Base-by-base conservation (phyloP, 352 stramenopile species). In the Pythium plurisporium region DNA sequence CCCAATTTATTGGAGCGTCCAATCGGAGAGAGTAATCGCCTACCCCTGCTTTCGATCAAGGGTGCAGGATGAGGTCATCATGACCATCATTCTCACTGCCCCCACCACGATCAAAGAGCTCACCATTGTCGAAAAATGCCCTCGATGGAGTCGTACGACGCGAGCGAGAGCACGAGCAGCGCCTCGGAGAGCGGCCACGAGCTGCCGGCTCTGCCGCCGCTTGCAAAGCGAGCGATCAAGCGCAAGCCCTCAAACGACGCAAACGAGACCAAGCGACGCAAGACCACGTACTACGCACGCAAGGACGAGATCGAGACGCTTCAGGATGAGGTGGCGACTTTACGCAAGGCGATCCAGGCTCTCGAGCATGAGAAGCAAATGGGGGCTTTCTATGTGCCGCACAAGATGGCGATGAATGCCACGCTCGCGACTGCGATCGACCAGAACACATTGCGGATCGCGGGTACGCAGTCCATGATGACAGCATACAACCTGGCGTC, bases 241-340 rank as follows among this genome's bases (percentile, higher is more conserved):
- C 20, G 14, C 15, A 44, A 62, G 20, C 37, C n/a, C 9, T 33
- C 45, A 20, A 14, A 37, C 8, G 31, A 37, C 31, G 31, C 31
- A 37, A 37, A 37, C 31, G 19, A 25, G 22, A 8, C 25, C 1
- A 58, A 58, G 48, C 58, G 53, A 26, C 40, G 29, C 40, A 64
- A 64, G 41, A 46, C 40, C 22, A 64, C 57, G 22, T 59, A 64
- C 36, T 64, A 64, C 25, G 38, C 31, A 6, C 47, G 57, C 30
- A 59, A 59, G 29, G 58, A 65, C 22, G 58, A 65, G 30, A 65
- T 60, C 20, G 20, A 50, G 7, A 6, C 22, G 9, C 50, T 65
- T 11, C 42, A 56, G 36, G 49, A 46, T 14, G 40, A 60, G 9
- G 25, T 60, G 19, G 19, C 20, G 19, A 0, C 36, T 65, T 1